phyloP scores from a whole-genome alignment of 768 basidiomycete genomes.

The Suillus decipiens region DNA sequence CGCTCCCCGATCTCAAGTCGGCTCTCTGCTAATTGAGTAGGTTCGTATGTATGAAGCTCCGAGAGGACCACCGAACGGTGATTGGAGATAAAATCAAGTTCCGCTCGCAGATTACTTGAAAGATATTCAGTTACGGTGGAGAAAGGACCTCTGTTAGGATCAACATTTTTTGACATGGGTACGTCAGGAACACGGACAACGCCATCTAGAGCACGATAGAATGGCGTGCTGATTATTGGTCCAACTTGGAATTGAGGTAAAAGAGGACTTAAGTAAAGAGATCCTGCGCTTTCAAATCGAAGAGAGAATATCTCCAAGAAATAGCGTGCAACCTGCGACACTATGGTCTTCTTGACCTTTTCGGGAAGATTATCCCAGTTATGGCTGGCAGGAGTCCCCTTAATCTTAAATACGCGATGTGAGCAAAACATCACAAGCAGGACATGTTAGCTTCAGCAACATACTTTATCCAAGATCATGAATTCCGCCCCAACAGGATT shows the following conservation, averaged over 20 bases:
- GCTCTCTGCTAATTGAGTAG: neutral
- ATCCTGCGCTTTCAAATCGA: slow-evolving; percentile 1
- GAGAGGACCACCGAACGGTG: neutral
- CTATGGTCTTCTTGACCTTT: neutral
- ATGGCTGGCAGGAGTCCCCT: neutral
- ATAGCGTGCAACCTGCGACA: slow-evolving; percentile 1
- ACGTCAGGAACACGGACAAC: neutral
- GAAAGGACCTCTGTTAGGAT: neutral
- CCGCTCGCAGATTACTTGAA: neutral
- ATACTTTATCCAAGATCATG: neutral
- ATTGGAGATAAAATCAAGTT: neutral
- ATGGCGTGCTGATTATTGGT: neutral
- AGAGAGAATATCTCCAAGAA: slow-evolving; percentile 3
- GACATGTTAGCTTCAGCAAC: neutral
- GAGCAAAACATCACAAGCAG: neutral
- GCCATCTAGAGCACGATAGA: neutral
- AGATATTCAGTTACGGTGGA: neutral
- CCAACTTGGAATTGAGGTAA: neutral
- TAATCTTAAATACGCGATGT: neutral
- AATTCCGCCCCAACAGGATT: neutral
- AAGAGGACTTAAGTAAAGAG: slow-evolving; percentile 1
- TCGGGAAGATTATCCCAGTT: neutral
- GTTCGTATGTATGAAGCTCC: neutral
- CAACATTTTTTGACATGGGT: neutral
- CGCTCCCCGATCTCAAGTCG: slow-evolving; percentile 9